Base-by-base conservation (phyloP, 257 asterid species). In the Buddleja alternifolia region DNA sequence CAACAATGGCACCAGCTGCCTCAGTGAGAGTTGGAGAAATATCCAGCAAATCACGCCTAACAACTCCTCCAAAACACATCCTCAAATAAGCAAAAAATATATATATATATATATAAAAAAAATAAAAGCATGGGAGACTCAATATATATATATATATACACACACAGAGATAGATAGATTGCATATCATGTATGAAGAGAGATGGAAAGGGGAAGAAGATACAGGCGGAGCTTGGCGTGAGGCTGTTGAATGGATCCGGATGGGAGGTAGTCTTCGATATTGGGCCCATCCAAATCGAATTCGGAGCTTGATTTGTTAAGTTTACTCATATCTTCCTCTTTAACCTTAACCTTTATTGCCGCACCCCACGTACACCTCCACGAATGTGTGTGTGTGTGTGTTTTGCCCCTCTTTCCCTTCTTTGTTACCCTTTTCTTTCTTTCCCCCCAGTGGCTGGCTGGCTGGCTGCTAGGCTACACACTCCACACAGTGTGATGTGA, bases 1-100 rank as follows among this genome's bases (percentile, higher is more conserved):
- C 90, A 15, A 84, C 73, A 66, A 86, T 86, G 67, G 93, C 93
- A 70, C 93, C 93, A 21, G 93, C 88, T 4, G 90, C 93, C 72
- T 86, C 89, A 34, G 86, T 83, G 11, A 86, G 75, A 24, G 93
- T 80, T 7, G 88, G 93, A 46, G 93, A 86, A 66, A 86, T 80
- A 55, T 86, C 93, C 4, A 86, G 77, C 71, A 86, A 81, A 76
- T 84, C 90, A 23, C 83, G 80, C 77, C 93, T 86, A 70, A 60
- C 11, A 21, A 48, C 16, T 14, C 53, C 67, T n/a, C n/a, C n/a
- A n/a, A 61, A 62, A 60, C 8, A 8, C 50, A 45, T 32, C 16
- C 19, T n/a, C n/a, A n/a, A n/a, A n/a, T n/a, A n/a, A n/a, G n/a
- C n/a, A n/a, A n/a, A n/a, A n/a, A n/a, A n/a, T n/a, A n/a, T n/a